These are phyloP conservation scores for Daldinia loculata DNA, from an alignment of 495 filamentous ascomycete species.

Conservation along the genomic window DNA sequence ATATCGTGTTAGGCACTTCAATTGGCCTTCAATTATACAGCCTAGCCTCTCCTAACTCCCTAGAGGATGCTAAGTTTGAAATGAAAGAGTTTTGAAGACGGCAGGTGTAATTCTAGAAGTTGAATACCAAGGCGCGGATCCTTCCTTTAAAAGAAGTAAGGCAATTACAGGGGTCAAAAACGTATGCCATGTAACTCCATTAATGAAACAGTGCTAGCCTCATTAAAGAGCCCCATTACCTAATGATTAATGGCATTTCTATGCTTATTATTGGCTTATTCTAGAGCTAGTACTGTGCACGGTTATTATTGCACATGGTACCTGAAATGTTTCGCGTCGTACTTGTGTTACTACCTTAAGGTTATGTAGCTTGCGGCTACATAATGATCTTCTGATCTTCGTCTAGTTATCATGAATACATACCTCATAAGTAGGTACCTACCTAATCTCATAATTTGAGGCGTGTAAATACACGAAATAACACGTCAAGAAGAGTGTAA, in stretches of 20 bases:
- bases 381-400: conserved; percentile 33
- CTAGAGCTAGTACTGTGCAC: neutral
- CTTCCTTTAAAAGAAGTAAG: conserved; percentile 14
- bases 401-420: neutral
- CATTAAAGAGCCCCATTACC: conserved; percentile 30
- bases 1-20: neutral
- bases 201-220: conserved; percentile 32
- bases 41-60: neutral
- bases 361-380: conserved; percentile 4
- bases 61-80: conserved; percentile 16
- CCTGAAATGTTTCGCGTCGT: neutral
- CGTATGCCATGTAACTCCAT: neutral
- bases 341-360: neutral
- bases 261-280: conserved; percentile 5
- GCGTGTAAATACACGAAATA: too few relatives aligned
- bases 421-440: too few relatives aligned
- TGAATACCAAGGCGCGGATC: conserved; percentile 27
- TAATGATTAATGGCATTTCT: conserved; percentile 25
- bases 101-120: conserved; percentile 20
- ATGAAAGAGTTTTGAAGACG: conserved; percentile 13
- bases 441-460: too few relatives aligned
- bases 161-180: neutral
- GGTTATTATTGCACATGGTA: neutral
- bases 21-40: neutral
- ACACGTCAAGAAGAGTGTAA: too few relatives aligned